Evolutionary conservation across 1,284 basidiomycete genomes (phyloP), one percentile per base, ranked within the genome.

Genomic region (Hortiboletus rubellus): DNA sequence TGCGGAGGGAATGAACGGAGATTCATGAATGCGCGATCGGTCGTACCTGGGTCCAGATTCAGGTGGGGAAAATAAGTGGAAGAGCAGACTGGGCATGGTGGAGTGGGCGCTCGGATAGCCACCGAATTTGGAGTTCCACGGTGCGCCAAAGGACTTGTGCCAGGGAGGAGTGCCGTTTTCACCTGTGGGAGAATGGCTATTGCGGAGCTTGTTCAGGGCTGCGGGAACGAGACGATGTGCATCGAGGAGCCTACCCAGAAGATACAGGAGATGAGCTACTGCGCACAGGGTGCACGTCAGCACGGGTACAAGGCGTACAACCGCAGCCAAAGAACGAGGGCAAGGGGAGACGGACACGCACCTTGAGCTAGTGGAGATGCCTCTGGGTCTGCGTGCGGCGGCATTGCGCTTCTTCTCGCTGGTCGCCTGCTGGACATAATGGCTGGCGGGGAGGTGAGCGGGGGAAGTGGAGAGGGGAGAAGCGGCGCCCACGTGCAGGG

Each of bases 341-440:
- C 0, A 31, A 46, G 12, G 52, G 1, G 31, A 37, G 44, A 45
- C 14, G 31, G 24, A 15, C 31, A 54, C 78, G 59, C 70, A 84
- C 79, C 77, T 81, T 33, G 77, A 67, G 49, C 73, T 74, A 36
- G 74, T 74, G 50, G 81, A 75, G 47, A 82, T 71, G 63, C 84
- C 82, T 63, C 86, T 82, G 24, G 87, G 84, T 69, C 87, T 79
- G 61, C 87, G 81, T 60, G 75, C 77, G 44, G 80, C 69, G 38
- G 81, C 75, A 59, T 74, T 77, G 59, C 89, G 86, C 70, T 91
- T 91, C 79, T 89, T 89, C 76, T 91, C 87, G 70, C 81, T 86
- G 5, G 89, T 91, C 27, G 87, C 88, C 72, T 91, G 89, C 68
- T 92, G 89, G 37, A 91, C 86, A 67, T 76, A 84, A 67, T 91